Evolutionary conservation across 164 flowering plant genomes (phyloP).

Genomic region (Piper betle): DNA sequence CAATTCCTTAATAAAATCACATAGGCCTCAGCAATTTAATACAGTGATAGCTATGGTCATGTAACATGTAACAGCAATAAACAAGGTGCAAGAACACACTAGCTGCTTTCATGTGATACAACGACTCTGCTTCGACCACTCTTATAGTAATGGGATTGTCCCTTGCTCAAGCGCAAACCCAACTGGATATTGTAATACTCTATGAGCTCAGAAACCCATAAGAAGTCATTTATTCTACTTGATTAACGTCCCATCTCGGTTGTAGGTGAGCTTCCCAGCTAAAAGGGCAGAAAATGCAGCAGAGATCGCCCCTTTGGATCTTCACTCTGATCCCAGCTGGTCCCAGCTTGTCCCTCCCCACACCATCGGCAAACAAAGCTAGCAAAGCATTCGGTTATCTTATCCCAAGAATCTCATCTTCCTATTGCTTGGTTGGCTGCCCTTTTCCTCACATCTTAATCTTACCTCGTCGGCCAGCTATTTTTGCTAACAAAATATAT

Average conservation of each 20-base stretch:
- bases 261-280: background rate
- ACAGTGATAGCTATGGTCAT: background rate
- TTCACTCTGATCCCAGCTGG: background rate
- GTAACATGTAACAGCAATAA: too few species aligned
- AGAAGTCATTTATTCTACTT: too few species aligned
- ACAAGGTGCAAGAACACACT: background rate
- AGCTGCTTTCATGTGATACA: background rate
- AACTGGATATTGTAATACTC: too few species aligned
- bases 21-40: background rate
- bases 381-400: background rate
- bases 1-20: too few species aligned
- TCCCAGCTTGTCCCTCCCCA: background rate
- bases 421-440: background rate
- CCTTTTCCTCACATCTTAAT: background rate
- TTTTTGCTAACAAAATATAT: too few species aligned
- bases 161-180: background rate
- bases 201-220: too few species aligned
- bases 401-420: background rate
- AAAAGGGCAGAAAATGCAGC: background rate
- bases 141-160: background rate
- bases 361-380: background rate
- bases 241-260: too few species aligned
- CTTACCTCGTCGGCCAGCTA: too few species aligned
- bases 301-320: background rate
- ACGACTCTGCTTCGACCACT: background rate